These are phyloP conservation scores for Wolfiporia cocos DNA, from an alignment of 1,284 basidiomycete genomes.

Conservation along the genomic window DNA sequence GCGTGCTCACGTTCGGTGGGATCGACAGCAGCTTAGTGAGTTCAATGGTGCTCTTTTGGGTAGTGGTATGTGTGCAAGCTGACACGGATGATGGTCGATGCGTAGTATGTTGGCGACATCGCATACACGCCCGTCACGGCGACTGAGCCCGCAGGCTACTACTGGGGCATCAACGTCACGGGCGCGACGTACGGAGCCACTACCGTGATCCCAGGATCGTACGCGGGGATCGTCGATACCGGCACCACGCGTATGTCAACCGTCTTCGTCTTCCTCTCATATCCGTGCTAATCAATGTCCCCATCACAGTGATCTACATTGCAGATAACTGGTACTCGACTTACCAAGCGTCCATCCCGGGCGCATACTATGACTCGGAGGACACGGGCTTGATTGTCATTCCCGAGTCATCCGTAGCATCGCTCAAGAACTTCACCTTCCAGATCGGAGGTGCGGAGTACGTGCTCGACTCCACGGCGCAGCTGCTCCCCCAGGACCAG, in stretches of 20 bases:
- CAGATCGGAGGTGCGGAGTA: slow-evolving; percentile 28
- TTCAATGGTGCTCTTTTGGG: neutral
- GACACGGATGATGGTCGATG: neutral
- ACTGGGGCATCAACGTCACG: slow-evolving; percentile 35
- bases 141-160: slow-evolving; percentile 22
- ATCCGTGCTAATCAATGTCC: neutral
- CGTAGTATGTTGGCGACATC: slow-evolving; percentile 5
- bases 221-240: slow-evolving; percentile 52
- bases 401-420: neutral
- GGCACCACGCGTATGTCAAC: slow-evolving; percentile 37
- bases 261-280: slow-evolving; percentile 6
- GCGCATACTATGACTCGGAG: slow-evolving; percentile 4
- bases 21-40: slow-evolving; percentile 1
- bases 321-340: slow-evolving; percentile 41
- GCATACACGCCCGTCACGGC: slow-evolving; percentile 11
- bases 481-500: slow-evolving; percentile 34
- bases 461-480: slow-evolving; percentile 33
- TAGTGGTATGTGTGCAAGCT: slow-evolving; percentile 5
- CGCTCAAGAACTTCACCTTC: slow-evolving; percentile 31
- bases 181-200: slow-evolving; percentile 23
- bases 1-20: slow-evolving; percentile 6
- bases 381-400: slow-evolving; percentile 8
- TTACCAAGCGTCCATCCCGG: slow-evolving; percentile 32
- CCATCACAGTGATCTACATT: slow-evolving; percentile 17
- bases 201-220: slow-evolving; percentile 28